These are phyloP conservation scores for Hyparrhenia diplandra DNA, from an alignment of 176 grass and related monocot species.

Conservation along the genomic window DNA sequence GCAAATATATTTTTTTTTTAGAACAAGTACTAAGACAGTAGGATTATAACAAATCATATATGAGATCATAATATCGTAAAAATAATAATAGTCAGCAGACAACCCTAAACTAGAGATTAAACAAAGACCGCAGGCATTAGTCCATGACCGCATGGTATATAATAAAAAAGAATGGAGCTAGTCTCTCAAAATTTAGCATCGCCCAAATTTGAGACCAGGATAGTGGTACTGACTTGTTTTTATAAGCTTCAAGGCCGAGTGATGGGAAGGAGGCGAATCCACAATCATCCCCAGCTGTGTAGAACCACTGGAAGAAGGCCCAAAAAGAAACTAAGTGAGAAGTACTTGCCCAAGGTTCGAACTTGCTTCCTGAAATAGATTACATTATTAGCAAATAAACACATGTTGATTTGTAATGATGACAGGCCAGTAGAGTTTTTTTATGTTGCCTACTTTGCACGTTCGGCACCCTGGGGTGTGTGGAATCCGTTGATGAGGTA, in stretches of 20 bases:
- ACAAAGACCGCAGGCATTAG: not conserved
- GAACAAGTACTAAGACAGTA: not conserved
- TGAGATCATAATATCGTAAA: not conserved
- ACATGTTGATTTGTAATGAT: not conserved
- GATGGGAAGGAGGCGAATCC: slow-evolving; percentile 61
- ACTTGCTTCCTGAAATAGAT: slow-evolving; percentile 72
- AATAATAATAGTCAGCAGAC: not conserved
- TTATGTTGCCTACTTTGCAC: slow-evolving; percentile 46
- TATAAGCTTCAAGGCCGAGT: slow-evolving; percentile 63
- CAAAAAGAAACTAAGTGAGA: slow-evolving; percentile 60
- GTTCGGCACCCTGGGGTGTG: slow-evolving; percentile 57
- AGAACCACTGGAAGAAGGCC: slow-evolving; percentile 98
- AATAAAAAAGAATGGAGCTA: not conserved
- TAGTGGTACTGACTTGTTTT: slow-evolving; percentile 43
- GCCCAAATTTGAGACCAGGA: not conserved
- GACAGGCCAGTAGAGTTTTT: not conserved
- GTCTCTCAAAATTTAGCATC: not conserved
- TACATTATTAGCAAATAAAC: slow-evolving; percentile 7
- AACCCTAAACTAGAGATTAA: not conserved
- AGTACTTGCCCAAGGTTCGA: slow-evolving; percentile 54
- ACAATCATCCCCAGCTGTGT: slow-evolving; percentile 58
- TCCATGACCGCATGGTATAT: not conserved
- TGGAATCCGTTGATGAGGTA: slow-evolving; percentile 91
- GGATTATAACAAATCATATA: not conserved
- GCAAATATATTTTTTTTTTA: not conserved